Base-by-base conservation (phyloP, 352 stramenopile species). In the Pythium diclinum region DNA sequence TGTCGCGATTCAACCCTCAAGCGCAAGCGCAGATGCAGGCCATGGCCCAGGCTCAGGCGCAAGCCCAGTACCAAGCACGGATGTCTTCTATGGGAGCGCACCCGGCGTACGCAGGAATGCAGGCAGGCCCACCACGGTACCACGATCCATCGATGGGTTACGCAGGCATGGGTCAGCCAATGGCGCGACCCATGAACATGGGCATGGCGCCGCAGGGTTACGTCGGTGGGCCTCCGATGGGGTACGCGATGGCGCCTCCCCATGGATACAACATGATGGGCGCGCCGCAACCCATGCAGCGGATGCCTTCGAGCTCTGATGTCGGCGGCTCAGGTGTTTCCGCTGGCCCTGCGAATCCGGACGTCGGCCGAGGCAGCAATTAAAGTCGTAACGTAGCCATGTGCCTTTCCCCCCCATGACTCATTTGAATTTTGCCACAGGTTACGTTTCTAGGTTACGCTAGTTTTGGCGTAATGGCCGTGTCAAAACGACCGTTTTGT, bases 1-100 rank as follows among this genome's bases (percentile, higher is more conserved):
- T 70, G 67, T 56, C 48, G 32, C 63, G 38, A 61, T 74, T 53
- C 65, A 69, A 33, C 73, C 79, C 48, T 68, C 68, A 55, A 19
- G 72, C 80, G 6, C 66, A 68, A 25, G 69, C 69, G 0, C 68
- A 76, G 34, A 63, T 73, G 46, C 72, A 78, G 33, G 75, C 73
- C 9, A 76, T 86, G 44, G 78, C 76, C 6, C 76, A 88, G 53
- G 77, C 77, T 17, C 79, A 88, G 61, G 76, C 76, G 4, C 76
- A 88, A 56, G 77, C 76, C n/a, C 79, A 88, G 63, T 87, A 86
- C 60, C 79, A 88, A 58, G 79, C 78, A n/a, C 79, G 76, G 11
- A 75, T 90, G 60, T 83, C 78, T 56, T 73, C 74, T 6, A 83
- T 88, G 72, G 77, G 76, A 23, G 68, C 65, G 21, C 64, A 71